These are phyloP conservation scores for Capsicum rhomboideum DNA, from an alignment of 257 asterid species.

Conservation along the genomic window DNA sequence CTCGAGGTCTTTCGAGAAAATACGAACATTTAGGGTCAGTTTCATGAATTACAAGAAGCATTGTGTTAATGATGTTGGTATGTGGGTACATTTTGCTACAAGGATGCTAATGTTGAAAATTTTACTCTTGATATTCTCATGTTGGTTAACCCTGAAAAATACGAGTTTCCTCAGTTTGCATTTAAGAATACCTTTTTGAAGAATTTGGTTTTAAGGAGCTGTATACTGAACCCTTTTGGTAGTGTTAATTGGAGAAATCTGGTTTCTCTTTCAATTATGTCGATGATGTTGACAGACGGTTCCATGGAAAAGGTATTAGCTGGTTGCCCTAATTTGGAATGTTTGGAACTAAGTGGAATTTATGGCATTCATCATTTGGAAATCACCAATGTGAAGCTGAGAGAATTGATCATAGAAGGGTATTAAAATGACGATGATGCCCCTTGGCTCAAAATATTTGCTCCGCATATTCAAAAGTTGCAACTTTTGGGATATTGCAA, in stretches of 20 bases:
- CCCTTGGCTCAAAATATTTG: neutral
- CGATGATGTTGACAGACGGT: neutral
- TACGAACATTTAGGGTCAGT: neutral
- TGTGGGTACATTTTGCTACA: neutral
- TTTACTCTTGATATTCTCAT: neutral
- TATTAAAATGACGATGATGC: neutral
- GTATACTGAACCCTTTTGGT: neutral
- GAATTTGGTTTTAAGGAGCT: neutral
- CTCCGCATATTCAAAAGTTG: neutral
- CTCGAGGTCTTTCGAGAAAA: neutral
- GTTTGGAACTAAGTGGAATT: neutral
- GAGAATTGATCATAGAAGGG: neutral
- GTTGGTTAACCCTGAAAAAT: too few species aligned
- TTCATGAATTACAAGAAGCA: neutral
- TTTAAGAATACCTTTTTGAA: neutral
- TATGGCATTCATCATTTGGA: neutral
- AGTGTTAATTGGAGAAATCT: neutral
- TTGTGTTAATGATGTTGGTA: neutral
- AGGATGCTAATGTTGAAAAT: neutral
- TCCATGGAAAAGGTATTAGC: neutral
- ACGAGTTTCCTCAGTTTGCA: neutral
- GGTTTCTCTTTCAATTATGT: neutral
- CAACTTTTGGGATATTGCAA: neutral
- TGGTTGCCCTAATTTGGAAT: neutral
- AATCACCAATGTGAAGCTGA: neutral